Percentiles rank a stretch among this genome's conserved stretches.
phyloP scores from a whole-genome alignment of 345 rosid genomes.

The Citrus hindsii region DNA sequence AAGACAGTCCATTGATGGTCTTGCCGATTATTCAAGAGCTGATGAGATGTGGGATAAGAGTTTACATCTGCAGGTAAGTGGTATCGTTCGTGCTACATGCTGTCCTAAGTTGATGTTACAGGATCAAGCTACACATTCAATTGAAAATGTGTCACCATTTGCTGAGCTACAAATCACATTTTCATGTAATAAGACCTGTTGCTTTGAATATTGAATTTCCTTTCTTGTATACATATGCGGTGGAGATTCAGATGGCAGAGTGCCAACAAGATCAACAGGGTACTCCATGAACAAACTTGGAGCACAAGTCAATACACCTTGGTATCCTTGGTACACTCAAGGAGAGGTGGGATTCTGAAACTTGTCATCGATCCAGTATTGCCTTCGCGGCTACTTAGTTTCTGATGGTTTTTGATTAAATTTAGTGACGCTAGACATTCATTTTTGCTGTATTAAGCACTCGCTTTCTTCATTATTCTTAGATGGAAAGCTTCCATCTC shows the following conservation, averaged over 20 bases:
- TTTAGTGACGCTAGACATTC: not conserved
- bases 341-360: constrained; percentile 8
- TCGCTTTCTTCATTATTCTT: constrained; percentile 9
- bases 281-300: constrained; percentile 9
- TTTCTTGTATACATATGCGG: not conserved
- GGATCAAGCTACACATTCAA: too few relatives aligned
- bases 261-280: constrained; percentile 1
- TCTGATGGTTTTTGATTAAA: not conserved
- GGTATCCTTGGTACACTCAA: not conserved
- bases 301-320: not conserved
- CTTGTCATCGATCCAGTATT: too few relatives aligned
- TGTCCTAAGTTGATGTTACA: not conserved
- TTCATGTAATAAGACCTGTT: not conserved
- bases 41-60: constrained; percentile 11
- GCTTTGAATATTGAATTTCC: not conserved
- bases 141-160: not conserved
- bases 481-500: constrained; percentile 12
- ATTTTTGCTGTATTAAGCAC: not conserved
- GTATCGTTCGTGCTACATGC: not conserved
- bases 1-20: not conserved
- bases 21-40: constrained; percentile 15
- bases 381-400: not conserved
- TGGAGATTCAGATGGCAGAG: constrained; percentile 3
- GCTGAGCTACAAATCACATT: not conserved
- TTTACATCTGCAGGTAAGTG: constrained; percentile 7